These are phyloP conservation scores for Monosporascus cannonballus DNA, from an alignment of 2,329 filamentous ascomycete genomes.

Conservation along the genomic window DNA sequence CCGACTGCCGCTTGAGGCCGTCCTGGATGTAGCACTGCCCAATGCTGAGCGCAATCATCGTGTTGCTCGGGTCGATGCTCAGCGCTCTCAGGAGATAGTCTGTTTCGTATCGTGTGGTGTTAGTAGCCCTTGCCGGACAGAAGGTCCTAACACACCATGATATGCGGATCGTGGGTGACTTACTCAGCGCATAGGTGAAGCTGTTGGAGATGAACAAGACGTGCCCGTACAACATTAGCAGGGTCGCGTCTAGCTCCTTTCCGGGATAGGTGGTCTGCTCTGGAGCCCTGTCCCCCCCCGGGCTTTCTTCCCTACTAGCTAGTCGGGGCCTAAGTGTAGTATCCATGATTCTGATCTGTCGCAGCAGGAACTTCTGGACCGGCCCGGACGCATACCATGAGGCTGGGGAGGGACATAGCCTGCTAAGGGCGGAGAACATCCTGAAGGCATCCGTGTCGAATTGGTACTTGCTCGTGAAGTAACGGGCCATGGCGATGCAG, in stretches of 20 bases:
- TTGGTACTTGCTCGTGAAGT: constrained; percentile 76
- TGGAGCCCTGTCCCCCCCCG: constrained; percentile 27
- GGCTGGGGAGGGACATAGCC: constrained; percentile 65
- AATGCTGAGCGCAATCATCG: constrained; percentile 73
- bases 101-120: constrained; percentile 17
- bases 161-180: constrained; percentile 11
- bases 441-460: constrained; percentile 79
- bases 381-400: constrained; percentile 75
- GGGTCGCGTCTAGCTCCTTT: constrained; percentile 63
- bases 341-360: constrained; percentile 89
- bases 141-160: too few relatives aligned
- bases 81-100: constrained; percentile 79
- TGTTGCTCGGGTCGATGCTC: constrained; percentile 68
- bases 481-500: constrained; percentile 66
- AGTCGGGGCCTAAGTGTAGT: constrained; percentile 50
- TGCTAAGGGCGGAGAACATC: constrained; percentile 72
- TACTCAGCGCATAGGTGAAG: constrained; percentile 75
- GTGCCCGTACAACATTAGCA: constrained; percentile 86
- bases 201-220: constrained; percentile 79
- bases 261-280: constrained; percentile 30
- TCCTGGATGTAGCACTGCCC: constrained; percentile 84
- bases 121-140: constrained; percentile 3
- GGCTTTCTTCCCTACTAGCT: constrained; percentile 31
- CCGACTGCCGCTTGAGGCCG: constrained; percentile 79
- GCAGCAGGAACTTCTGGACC: constrained; percentile 83